phyloP scores from a whole-genome alignment of 148 eudicot species.

The Tetragonia tetragonoides region DNA sequence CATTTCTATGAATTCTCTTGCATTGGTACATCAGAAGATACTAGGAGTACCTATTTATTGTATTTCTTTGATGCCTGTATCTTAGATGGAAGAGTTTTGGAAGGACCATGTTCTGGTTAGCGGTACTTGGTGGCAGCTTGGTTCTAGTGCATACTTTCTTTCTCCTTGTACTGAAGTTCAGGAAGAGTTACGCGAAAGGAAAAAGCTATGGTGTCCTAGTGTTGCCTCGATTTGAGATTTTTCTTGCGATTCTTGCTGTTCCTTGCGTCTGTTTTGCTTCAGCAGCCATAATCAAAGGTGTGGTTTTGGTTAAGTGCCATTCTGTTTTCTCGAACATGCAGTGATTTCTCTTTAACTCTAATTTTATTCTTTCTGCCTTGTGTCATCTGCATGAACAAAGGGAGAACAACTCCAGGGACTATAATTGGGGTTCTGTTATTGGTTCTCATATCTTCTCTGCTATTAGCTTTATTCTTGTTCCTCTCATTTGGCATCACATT shows the following conservation, averaged over 20 bases:
- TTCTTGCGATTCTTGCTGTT: constrained; percentile 65
- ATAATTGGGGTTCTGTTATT: constrained; percentile 53
- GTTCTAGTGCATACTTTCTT: constrained; percentile 53
- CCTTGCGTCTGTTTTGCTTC: constrained; percentile 81
- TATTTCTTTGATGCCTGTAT: constrained; percentile 2
- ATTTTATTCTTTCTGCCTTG: neutral
- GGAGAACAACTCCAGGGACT: constrained; percentile 51
- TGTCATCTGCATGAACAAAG: constrained; percentile 37
- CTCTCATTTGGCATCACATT: constrained; percentile 76
- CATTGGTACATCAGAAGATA: neutral
- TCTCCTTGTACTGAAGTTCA: constrained; percentile 47
- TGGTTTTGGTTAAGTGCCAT: neutral
- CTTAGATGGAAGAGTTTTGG: constrained; percentile 83
- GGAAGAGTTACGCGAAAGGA: constrained; percentile 40
- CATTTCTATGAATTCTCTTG: neutral
- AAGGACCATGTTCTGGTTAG: constrained; percentile 89
- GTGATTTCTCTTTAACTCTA: neutral
- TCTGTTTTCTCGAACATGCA: neutral
- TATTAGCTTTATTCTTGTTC: constrained; percentile 58
- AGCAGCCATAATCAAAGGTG: constrained; percentile 68
- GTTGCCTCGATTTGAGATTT: constrained; percentile 87
- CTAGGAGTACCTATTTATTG: neutral
- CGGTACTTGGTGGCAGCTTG: constrained; percentile 61
- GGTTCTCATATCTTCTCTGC: constrained; percentile 44
- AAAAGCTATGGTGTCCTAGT: constrained; percentile 59